Percentiles rank a stretch among this genome's conserved stretches.
Evolutionary conservation across 2,329 filamentous ascomycete species (phyloP).

Genomic region (Emergomyces pasteurianus): DNA sequence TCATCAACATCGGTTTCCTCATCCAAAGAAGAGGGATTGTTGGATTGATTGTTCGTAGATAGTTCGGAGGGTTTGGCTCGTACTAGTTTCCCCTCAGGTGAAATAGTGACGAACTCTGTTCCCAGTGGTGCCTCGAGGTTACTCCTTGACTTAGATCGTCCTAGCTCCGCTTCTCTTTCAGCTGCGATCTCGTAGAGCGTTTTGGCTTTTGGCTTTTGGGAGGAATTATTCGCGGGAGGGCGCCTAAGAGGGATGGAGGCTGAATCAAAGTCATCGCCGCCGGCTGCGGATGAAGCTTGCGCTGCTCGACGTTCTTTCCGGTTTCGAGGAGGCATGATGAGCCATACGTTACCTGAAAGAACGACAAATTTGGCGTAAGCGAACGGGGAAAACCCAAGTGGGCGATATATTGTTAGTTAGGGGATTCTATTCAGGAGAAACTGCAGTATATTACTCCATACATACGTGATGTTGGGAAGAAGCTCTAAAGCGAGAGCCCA

Average conservation of each 20-base stretch:
- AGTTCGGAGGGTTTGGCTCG: slow-evolving; percentile 11
- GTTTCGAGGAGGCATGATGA: slow-evolving; percentile 15
- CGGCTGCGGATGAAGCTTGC: slow-evolving; percentile 11
- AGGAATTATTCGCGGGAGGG: slow-evolving; percentile 10
- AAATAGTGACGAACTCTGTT: slow-evolving; percentile 22
- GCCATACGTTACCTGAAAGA: not conserved
- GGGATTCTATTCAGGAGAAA: not conserved
- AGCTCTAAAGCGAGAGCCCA: no score
- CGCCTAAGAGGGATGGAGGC: slow-evolving; percentile 24
- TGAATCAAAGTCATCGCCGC: slow-evolving; percentile 8
- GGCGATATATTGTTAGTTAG: no score
- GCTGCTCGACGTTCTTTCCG: slow-evolving; percentile 30
- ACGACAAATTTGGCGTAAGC: not conserved
- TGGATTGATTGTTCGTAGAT: slow-evolving; percentile 7
- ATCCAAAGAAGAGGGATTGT: not conserved
- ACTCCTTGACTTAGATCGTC: not conserved
- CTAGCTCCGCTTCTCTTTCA: slow-evolving; percentile 28
- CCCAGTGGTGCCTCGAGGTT: slow-evolving; percentile 2
- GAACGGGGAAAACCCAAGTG: not conserved
- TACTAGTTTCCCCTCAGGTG: slow-evolving; percentile 12
- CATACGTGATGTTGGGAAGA: no score
- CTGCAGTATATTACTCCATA: no score
- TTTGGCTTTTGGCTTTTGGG: slow-evolving; percentile 17
- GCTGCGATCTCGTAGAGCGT: slow-evolving; percentile 36
- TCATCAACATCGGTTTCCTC: slow-evolving; percentile 9